Percentiles rank a stretch among this genome's conserved stretches.
These are phyloP conservation scores for Zizania palustris DNA, from an alignment of 202 grass and related monocot species.

Conservation along the genomic window DNA sequence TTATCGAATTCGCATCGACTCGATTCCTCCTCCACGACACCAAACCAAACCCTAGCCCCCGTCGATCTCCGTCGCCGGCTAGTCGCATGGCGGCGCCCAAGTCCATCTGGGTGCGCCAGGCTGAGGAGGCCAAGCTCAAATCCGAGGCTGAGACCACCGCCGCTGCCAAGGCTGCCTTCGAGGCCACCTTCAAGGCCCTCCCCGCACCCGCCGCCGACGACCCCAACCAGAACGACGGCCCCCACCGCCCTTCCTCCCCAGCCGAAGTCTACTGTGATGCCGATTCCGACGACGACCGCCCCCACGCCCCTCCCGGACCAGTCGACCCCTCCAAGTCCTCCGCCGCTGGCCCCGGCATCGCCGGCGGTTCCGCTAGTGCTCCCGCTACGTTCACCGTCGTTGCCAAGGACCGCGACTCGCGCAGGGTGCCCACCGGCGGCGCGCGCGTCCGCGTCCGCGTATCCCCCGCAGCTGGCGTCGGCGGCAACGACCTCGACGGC, in stretches of 20 bases:
- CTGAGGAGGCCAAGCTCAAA: conserved; percentile 97
- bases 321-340: conserved; percentile 72
- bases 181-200: conserved; percentile 83
- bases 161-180: conserved; percentile 94
- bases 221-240: conserved; percentile 24
- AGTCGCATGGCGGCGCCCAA: conserved; percentile 57
- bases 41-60: conserved; percentile 5
- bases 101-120: conserved; percentile 91
- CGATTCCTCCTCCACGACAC: not conserved
- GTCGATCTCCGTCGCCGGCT: conserved; percentile 7
- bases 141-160: conserved; percentile 88
- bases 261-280: not conserved
- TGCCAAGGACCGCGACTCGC: conserved; percentile 70
- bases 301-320: conserved; percentile 58
- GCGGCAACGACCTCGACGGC: conserved; percentile 65
- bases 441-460: conserved; percentile 58
- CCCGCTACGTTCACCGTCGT: conserved; percentile 69
- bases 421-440: conserved; percentile 60
- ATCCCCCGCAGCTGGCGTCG: conserved; percentile 63
- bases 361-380: conserved; percentile 60
- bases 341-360: conserved; percentile 69
- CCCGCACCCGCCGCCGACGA: conserved; percentile 40
- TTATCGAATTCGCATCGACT: not conserved
- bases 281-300: conserved; percentile 37
- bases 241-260: conserved; percentile 36